phyloP scores from a whole-genome alignment of 306 rosid genomes.

The Prosopis cineraria region DNA sequence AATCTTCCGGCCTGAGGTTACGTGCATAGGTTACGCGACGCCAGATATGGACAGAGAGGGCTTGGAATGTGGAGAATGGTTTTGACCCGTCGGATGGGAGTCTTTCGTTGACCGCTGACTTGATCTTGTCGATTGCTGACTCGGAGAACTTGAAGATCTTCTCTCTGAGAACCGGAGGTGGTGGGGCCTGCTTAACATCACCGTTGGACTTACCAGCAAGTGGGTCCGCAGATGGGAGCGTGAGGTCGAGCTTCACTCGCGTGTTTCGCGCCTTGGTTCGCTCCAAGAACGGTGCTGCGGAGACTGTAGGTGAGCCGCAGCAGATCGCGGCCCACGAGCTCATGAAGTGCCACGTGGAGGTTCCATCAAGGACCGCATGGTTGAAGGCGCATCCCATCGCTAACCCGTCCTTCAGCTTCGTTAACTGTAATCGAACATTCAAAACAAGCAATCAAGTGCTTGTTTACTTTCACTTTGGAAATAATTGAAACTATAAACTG shows the following conservation, averaged over 20 bases:
- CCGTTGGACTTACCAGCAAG: slow-evolving; percentile 35
- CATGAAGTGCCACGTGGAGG: slow-evolving; percentile 97
- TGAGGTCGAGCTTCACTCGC: slow-evolving; percentile 77
- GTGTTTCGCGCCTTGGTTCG: slow-evolving; percentile 81
- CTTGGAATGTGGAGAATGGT: slow-evolving; percentile 89
- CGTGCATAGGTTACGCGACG: slow-evolving; percentile 84
- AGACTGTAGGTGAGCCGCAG: slow-evolving; percentile 47
- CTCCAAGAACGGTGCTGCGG: slow-evolving; percentile 68
- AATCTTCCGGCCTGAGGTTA: slow-evolving; percentile 76
- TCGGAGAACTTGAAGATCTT: slow-evolving; percentile 86
- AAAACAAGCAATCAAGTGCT: too few relatives aligned
- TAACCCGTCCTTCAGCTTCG: slow-evolving; percentile 84
- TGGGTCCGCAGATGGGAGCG: slow-evolving; percentile 51
- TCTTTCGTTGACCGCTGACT: slow-evolving; percentile 56
- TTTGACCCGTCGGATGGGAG: slow-evolving; percentile 61
- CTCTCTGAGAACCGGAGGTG: slow-evolving; percentile 44
- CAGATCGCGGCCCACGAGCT: slow-evolving; percentile 88
- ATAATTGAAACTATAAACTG: too few relatives aligned
- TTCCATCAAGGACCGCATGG: slow-evolving; percentile 87
- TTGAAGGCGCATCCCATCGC: slow-evolving; percentile 92
- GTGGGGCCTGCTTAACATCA: slow-evolving; percentile 38
- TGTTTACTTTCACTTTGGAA: too few relatives aligned
- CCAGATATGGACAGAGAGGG: slow-evolving; percentile 86
- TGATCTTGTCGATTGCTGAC: slow-evolving; percentile 70
- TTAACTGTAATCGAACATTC: slow-evolving; percentile 58